Evolutionary conservation across 2,329 filamentous ascomycete genomes (phyloP).

Genomic region (Cadophora sp.): DNA sequence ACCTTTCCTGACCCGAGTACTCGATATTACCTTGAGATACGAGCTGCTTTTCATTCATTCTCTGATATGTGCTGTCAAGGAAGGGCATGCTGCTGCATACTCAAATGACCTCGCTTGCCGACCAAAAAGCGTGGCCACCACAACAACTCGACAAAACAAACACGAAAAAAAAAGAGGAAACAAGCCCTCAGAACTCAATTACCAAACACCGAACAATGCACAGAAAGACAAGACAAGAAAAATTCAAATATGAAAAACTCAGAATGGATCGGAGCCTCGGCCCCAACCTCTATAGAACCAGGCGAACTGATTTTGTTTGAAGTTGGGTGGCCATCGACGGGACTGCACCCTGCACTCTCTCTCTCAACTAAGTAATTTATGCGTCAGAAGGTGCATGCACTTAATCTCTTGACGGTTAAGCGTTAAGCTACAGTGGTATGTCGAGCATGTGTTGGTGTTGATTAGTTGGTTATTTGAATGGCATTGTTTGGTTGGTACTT

Average conservation of each 20-base stretch:
- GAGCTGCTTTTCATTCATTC: too few species aligned
- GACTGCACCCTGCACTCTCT: conserved; percentile 1
- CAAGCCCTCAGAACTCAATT: too few species aligned
- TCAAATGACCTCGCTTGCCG: not conserved
- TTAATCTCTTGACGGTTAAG: not conserved
- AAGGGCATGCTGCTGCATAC: too few species aligned
- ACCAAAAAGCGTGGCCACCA: not conserved
- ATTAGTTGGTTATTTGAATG: not conserved
- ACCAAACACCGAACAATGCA: too few species aligned
- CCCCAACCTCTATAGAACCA: not conserved
- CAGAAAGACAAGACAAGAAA: not conserved
- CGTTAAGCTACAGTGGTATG: not conserved
- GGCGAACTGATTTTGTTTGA: conserved; percentile 2
- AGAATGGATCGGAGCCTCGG: not conserved
- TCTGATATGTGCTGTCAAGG: too few species aligned
- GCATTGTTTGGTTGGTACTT: not conserved
- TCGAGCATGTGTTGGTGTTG: not conserved
- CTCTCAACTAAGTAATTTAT: not conserved
- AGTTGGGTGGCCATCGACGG: conserved; percentile 3
- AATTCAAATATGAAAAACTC: not conserved
- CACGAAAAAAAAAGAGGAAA: not conserved
- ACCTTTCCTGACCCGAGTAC: too few species aligned
- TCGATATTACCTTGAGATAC: too few species aligned
- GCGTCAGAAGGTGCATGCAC: conserved; percentile 9
- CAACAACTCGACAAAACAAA: not conserved